phyloP scores from a whole-genome alignment of 441 rosid genomes.

The Geranium incanum region DNA sequence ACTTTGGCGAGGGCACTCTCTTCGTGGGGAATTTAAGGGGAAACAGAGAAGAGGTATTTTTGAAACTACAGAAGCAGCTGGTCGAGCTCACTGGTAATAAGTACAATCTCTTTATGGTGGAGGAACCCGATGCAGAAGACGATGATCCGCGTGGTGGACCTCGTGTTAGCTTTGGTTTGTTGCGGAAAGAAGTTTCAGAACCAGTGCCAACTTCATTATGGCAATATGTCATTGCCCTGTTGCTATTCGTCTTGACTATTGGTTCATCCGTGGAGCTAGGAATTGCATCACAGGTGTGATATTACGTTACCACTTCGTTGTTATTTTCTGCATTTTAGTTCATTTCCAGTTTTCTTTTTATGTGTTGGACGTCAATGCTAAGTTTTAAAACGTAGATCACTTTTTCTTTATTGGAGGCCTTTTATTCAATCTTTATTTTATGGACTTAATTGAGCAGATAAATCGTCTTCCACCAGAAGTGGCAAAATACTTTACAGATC shows the following conservation, averaged over 20 bases:
- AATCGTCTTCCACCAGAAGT: slow-evolving; percentile 92
- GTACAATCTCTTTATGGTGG: slow-evolving; percentile 89
- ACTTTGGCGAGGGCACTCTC: slow-evolving; percentile 82
- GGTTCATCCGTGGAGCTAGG: slow-evolving; percentile 93
- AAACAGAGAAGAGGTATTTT: slow-evolving; percentile 70
- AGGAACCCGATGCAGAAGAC: slow-evolving; percentile 89
- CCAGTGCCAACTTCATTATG: slow-evolving; percentile 95
- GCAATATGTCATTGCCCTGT: slow-evolving; percentile 88
- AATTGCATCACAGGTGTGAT: slow-evolving; percentile 82
- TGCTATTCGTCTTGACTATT: slow-evolving; percentile 74
- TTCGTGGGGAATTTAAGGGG: slow-evolving; percentile 89
- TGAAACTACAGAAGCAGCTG: slow-evolving; percentile 65
- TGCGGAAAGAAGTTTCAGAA: slow-evolving; percentile 91
- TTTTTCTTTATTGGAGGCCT: neutral
- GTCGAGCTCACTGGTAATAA: slow-evolving; percentile 56
- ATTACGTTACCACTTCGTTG: neutral
- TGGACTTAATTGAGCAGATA: slow-evolving; percentile 35
- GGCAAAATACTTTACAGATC: slow-evolving; percentile 85
- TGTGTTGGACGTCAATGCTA: neutral
- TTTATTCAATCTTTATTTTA: neutral
- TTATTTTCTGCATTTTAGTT: neutral
- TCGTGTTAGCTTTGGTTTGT: slow-evolving; percentile 89
- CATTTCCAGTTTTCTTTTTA: neutral
- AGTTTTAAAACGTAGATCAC: neutral
- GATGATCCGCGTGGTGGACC: slow-evolving; percentile 94